A percentile compares a stretch with the other conserved stretches of the same genome.
phyloP scores from a whole-genome alignment of 140 eudicot genomes.

The Stevia rebaudiana region DNA sequence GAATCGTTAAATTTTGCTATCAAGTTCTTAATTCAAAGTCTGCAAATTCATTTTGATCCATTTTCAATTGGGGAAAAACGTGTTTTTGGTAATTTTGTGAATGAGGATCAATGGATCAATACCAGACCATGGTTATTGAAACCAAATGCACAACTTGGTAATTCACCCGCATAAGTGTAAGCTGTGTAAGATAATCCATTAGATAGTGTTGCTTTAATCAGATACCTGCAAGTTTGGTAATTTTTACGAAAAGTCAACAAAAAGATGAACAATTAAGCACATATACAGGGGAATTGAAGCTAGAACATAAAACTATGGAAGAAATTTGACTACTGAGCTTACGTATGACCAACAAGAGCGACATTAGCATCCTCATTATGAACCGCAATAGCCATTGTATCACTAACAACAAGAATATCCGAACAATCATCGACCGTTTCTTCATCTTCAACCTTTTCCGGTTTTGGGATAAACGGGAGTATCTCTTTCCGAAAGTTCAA shows the following conservation, averaged over 20 bases:
- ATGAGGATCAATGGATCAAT: slow-evolving; percentile 15
- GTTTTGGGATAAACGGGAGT: slow-evolving; percentile 53
- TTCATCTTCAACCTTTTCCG: slow-evolving; percentile 12
- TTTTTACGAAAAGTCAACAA: neutral
- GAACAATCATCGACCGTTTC: slow-evolving; percentile 76
- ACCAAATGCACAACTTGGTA: slow-evolving; percentile 98
- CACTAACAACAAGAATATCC: slow-evolving; percentile 72
- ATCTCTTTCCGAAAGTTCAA: slow-evolving; percentile 89
- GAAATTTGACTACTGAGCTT: slow-evolving; percentile 7
- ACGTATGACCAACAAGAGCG: slow-evolving; percentile 86
- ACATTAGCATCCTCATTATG: slow-evolving; percentile 95
- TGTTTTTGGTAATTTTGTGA: neutral
- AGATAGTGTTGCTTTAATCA: slow-evolving; percentile 53
- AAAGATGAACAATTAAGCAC: neutral
- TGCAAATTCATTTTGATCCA: neutral
- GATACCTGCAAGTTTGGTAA: slow-evolving; percentile 46
- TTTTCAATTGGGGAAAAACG: neutral
- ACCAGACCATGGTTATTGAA: slow-evolving; percentile 85
- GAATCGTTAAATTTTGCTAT: neutral
- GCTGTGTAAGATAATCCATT: slow-evolving; percentile 71
- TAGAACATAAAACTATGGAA: no score
- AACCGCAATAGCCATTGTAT: slow-evolving; percentile 75
- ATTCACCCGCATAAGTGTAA: slow-evolving; percentile 96
- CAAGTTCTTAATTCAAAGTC: neutral
- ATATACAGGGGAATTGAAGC: neutral